Conservation (phyloP, 2,329 filamentous ascomycete genomes). For the Ascochyta pisi region DNA sequence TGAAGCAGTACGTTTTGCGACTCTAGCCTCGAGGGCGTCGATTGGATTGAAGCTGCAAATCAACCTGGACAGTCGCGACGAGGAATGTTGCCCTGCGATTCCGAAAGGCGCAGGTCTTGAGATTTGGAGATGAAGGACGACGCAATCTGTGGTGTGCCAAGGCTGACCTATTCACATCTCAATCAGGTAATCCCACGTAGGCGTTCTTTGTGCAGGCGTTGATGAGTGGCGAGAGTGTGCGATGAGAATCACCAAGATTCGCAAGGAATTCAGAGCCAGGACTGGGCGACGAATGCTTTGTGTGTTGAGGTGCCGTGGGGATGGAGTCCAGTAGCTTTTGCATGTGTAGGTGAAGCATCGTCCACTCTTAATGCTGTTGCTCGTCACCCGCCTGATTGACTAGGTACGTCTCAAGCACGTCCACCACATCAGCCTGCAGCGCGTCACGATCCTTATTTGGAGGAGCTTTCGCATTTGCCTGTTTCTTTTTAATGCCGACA, state of each 20-base stretch:
- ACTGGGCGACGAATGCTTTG: too few relatives aligned
- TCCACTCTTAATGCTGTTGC: neutral
- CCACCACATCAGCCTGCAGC: conserved; percentile 25
- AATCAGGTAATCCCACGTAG: conserved; percentile 13
- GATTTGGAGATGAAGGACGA: neutral
- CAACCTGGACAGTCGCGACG: neutral
- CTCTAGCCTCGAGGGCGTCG: neutral
- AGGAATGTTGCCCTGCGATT: too few relatives aligned
- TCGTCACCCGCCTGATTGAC: neutral
- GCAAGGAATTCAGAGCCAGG: neutral
- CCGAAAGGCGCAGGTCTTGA: neutral
- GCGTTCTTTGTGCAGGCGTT: conserved; percentile 5
- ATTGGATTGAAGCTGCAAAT: neutral
- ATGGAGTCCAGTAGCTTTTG: neutral
- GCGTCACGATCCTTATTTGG: conserved; percentile 1
- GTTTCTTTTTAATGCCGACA: conserved; percentile 39
- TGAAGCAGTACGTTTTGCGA: neutral
- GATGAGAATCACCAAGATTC: neutral
- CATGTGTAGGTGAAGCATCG: neutral
- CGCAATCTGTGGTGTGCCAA: neutral
- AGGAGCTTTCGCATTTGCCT: conserved; percentile 20
- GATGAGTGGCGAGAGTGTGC: neutral
- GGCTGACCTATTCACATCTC: conserved; percentile 16
- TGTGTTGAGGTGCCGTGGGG: neutral
- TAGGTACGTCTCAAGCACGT: conserved; percentile 33